Evolutionary conservation across 345 rosid genomes (phyloP).

Genomic region (Acer saccharum): DNA sequence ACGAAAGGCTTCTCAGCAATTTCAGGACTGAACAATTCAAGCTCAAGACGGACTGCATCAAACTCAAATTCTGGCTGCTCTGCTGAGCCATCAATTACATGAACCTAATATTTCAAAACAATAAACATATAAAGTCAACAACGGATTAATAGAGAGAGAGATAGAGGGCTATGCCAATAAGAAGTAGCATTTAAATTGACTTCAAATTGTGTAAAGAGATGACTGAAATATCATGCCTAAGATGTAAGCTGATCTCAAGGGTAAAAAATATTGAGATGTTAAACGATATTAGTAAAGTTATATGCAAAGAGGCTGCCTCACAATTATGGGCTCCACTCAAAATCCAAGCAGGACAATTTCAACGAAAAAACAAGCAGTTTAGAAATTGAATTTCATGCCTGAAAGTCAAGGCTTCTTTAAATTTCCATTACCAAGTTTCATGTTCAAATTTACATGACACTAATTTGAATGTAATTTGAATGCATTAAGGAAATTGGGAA

Average conservation of each 20-base stretch:
- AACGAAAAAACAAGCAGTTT: not conserved
- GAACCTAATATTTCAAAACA: constrained; percentile 54
- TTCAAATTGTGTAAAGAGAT: not conserved
- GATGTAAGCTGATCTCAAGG: not conserved
- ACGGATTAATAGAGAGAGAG: not conserved
- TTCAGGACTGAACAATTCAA: constrained; percentile 88
- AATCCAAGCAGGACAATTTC: not conserved
- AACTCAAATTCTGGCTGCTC: constrained; percentile 85
- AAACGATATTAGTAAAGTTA: not conserved
- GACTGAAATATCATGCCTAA: not conserved
- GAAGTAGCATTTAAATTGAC: not conserved
- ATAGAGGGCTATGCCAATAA: not conserved
- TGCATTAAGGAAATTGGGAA: not conserved
- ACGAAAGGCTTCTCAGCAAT: constrained; percentile 76
- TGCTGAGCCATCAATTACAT: constrained; percentile 88
- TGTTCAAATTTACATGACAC: not conserved
- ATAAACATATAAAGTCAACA: constrained; percentile 9
- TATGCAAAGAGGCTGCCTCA: not conserved
- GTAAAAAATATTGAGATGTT: not conserved
- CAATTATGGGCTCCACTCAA: not conserved
- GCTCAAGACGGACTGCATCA: constrained; percentile 93
- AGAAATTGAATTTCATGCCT: not conserved
- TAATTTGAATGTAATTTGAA: not conserved
- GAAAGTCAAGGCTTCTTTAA: not conserved
- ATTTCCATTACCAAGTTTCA: not conserved